Base-by-base conservation (phyloP, 306 rosid species). In the Cicer yamashitae region DNA sequence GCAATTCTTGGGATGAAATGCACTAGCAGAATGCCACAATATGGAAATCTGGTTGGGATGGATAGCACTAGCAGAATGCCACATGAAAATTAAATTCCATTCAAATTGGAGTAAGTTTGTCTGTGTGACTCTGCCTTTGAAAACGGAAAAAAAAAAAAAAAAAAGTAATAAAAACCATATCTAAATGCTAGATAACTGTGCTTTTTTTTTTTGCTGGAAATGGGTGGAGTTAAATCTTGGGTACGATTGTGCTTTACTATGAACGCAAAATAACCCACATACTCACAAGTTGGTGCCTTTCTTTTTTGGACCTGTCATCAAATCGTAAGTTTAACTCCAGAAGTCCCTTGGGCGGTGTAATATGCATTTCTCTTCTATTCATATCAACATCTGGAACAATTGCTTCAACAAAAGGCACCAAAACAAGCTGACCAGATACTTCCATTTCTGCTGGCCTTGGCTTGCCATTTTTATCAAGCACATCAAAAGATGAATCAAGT, bases 321-420 rank as follows among this genome's bases (percentile, higher is more conserved):
- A 74, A 83, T 63, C 87, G 89, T 67, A 92, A 82, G 77, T 94
- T 94, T 84, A 94, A 78, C 73, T 91, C 96, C 50, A 94, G 85
- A 54, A 94, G 99, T 78, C 99, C 99, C 86, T 92, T 92, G 73
- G 96, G 99, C 0, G 99, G 99, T 56, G 89, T 87, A 68, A 94
- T 89, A 64, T 82, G 90, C 86, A 94, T 90, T 79, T 90, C 96
- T 83, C 89, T 87, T 77, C 75, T 78, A 38, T 79, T 47, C 75
- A 81, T 47, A 82, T 94, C 96, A 77, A 94, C 97, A 80, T 87
- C 80, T 76, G 99, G 99, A 84, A 94, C 97, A 74, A 94, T 94
- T 65, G 88, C 93, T 86, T 94, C 91, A 13, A 92, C 99, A 86
- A 94, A 94, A 43, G 99, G 99, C 64, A 94, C 85, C 96, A 90